Evolutionary conservation across 345 rosid genomes (phyloP), one percentile per base, ranked within the genome.

Genomic region (Odontarrhena argentea): DNA sequence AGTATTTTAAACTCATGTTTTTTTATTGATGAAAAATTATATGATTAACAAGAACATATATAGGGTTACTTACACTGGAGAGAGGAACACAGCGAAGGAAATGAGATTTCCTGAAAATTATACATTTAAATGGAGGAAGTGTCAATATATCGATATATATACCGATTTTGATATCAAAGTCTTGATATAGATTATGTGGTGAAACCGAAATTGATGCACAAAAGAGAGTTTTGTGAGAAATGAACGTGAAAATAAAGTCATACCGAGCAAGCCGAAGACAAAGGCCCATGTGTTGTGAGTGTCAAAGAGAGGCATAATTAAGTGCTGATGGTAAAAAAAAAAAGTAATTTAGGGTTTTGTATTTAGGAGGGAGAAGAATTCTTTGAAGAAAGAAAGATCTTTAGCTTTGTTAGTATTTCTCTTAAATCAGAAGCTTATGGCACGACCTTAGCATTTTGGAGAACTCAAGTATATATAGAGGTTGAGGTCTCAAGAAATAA

Each of bases 61-160:
- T 46, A 67, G 34, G 45, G 55, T 36, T n/a, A 80, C 97, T 85
- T 79, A 87, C 97, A 80, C 53, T 2, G 97, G 97, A 10, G 95
- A 78, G 50, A 90, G 86, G 73, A 78, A 85, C 53, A 81, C 86
- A 68, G 75, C 68, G 68, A 79, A 77, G 35, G 92, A 87, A 71
- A 82, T 64, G 56, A 90, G 58, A 74, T 85, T 90, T 54, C 97
- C 96, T 85, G 69, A 32, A 76, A 55, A 41, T 18, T 12, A 65
- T 5, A 68, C 34, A 56, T 60, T 12, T 15, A 8, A 12, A 62
- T 3, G 43, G 43, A 60, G 54, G 6, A 35, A 53, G 22, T 36
- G 37, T 43, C 54, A 52, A 11, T 30, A 57, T 18, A 18, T 18
- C 22, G 9, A 49, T 32, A 62, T 35, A 49, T 32, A 62, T 35